phyloP scores from a whole-genome alignment of 2,329 filamentous ascomycete species.

The Plenodomus tracheiphilus region DNA sequence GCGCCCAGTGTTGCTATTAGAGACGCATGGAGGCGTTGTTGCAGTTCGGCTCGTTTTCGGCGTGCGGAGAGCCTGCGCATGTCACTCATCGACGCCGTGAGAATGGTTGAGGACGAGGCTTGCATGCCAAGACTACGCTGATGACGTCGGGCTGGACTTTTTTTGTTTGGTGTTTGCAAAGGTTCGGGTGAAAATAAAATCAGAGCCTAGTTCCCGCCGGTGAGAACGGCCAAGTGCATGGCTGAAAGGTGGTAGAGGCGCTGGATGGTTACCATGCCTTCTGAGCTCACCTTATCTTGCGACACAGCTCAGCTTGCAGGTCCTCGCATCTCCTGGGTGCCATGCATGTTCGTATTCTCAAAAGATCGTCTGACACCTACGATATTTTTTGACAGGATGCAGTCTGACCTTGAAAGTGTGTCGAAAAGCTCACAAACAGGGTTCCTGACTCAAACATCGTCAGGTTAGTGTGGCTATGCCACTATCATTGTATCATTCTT shows the following conservation, averaged over 20 bases:
- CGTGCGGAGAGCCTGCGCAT: constrained; percentile 17
- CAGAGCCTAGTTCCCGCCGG: neutral
- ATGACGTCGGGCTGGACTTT: constrained; percentile 5
- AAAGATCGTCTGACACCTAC: neutral
- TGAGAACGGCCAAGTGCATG: neutral
- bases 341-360: neutral
- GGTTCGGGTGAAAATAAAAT: neutral
- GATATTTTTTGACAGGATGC: neutral
- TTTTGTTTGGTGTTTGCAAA: neutral
- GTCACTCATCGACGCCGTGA: constrained; percentile 14
- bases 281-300: too few species aligned
- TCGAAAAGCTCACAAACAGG: neutral
- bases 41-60: constrained; percentile 16
- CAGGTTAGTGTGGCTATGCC: neutral
- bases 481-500: too few species aligned
- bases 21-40: constrained; percentile 26
- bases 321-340: neutral
- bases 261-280: too few species aligned
- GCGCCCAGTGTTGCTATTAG: constrained; percentile 19
- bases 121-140: constrained; percentile 9
- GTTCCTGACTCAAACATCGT: neutral
- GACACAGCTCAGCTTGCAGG: too few species aligned
- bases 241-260: neutral
- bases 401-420: neutral
- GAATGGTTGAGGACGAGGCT: constrained; percentile 14